Evolutionary conservation across 768 basidiomycete species (phyloP).

Genomic region (Tephrocybe sp.): DNA sequence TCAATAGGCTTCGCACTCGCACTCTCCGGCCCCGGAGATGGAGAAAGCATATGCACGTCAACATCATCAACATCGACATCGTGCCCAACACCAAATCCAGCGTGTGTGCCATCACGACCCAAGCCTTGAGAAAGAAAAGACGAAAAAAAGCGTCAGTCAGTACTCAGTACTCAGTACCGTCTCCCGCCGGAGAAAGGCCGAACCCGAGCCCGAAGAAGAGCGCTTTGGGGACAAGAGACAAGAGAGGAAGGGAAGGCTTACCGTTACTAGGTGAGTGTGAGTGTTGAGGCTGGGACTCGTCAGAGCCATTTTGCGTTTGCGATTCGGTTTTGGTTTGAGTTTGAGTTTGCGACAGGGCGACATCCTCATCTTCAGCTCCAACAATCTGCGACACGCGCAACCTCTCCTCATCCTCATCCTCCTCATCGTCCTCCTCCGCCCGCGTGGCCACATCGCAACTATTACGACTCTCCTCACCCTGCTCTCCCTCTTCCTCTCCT

Average conservation of each 20-base stretch:
- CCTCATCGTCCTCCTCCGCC: conserved; percentile 38
- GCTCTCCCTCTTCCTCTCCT: conserved; percentile 53
- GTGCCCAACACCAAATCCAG: conserved; percentile 19
- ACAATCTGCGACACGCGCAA: conserved; percentile 40
- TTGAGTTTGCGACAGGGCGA: neutral
- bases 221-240: too few species aligned
- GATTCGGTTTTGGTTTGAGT: neutral
- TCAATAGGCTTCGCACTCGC: too few species aligned
- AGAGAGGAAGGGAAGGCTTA: too few species aligned
- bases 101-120: too few species aligned
- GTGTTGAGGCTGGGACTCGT: too few species aligned
- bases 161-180: conserved; percentile 48
- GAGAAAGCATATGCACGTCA: neutral
- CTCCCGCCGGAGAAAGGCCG: conserved; percentile 33
- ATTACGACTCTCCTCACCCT: neutral
- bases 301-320: too few species aligned
- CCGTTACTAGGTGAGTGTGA: too few species aligned
- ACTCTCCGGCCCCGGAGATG: too few species aligned
- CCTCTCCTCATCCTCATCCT: conserved; percentile 36
- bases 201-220: too few species aligned
- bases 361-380: conserved; percentile 30
- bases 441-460: neutral
- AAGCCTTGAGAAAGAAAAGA: conserved; percentile 48
- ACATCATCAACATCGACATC: neutral
- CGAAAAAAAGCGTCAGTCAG: conserved; percentile 50